Evolutionary conservation across 2,329 filamentous ascomycete species (phyloP), one percentile per base, ranked within the genome.

Genomic region (Diaporthe longicolla): DNA sequence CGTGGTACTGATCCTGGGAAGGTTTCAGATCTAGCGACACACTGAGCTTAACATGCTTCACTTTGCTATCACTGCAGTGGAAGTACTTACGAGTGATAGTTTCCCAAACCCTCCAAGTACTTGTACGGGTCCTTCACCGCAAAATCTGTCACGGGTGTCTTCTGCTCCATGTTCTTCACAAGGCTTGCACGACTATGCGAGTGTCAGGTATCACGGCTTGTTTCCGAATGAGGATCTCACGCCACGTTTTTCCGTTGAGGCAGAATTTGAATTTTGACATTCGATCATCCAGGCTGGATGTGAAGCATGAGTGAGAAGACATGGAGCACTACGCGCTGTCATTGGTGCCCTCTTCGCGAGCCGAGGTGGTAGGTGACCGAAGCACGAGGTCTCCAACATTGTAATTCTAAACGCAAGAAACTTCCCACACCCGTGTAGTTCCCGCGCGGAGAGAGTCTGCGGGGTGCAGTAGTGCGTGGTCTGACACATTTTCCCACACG

Each of bases 1-100:
- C 91, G 79, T 11, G 91, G 90, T 10, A 93, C 83, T 26, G 91
- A 89, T 43, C 89, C 90, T 65, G 88, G 84, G 77, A 93, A 83
- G 59, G 90, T 90, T 84, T 93, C 91, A n/a, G 71, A 73, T 61
- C 71, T 73, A 35, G 9, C 37, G 37, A 19, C 48, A 55, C 13
- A 37, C 10, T 54, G n/a, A 71, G 57, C 70, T 54, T 37, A 52
- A 24, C 15, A 4, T 37, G 37, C 29, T n/a, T 50, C 4, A 48
- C 13, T 15, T 32, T 17, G 21, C 32, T 32, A 15, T 37, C 11
- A 43, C 6, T 48, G 45, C 45, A 48, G 11, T 9, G 24, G 40
- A n/a, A 63, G 45, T 19, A 59, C 75, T 71, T 15, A 76, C 76
- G 65, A 73, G 26, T 76, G 74, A 59, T 77, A 77, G 37, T 72